These are phyloP conservation scores for Rhizopus sp. DNA, from an alignment of 371 early-diverging fungal species.

Conservation along the genomic window DNA sequence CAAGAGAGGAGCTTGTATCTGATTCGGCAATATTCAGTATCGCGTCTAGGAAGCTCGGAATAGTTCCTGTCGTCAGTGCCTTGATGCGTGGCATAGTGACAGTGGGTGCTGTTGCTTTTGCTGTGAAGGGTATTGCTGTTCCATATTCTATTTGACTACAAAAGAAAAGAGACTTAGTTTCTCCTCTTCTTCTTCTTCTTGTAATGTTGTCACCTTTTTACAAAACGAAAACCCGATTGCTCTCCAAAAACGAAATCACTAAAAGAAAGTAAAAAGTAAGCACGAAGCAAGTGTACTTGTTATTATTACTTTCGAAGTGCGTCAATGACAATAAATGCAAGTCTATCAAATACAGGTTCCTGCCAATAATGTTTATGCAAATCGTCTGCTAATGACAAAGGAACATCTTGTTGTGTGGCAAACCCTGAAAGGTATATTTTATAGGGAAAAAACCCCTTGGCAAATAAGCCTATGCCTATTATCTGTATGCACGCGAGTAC, in stretches of 20 bases:
- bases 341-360: slow-evolving; percentile 64
- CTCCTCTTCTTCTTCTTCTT: background rate
- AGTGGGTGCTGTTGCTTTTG: slow-evolving; percentile 85
- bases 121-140: slow-evolving; percentile 67
- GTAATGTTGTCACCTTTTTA: slow-evolving; percentile 50
- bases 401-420: slow-evolving; percentile 36
- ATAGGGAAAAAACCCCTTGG: slow-evolving; percentile 80
- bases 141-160: slow-evolving; percentile 50
- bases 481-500: slow-evolving; percentile 53
- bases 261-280: slow-evolving; percentile 13
- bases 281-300: background rate
- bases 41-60: slow-evolving; percentile 75
- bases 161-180: background rate
- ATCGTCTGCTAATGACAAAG: slow-evolving; percentile 4
- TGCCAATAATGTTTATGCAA: slow-evolving; percentile 9
- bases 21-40: slow-evolving; percentile 86
- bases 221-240: slow-evolving; percentile 65
- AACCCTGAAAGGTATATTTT: slow-evolving; percentile 68
- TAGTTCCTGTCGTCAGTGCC: slow-evolving; percentile 89
- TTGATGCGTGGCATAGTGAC: slow-evolving; percentile 96
- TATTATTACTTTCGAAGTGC: slow-evolving; percentile 65
- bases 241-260: slow-evolving; percentile 79
- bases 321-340: slow-evolving; percentile 82
- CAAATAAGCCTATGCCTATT: slow-evolving; percentile 64
- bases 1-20: slow-evolving; percentile 70